Evolutionary conservation across 371 early-diverging fungal genomes (phyloP).

Genomic region (Chytridium lagenaria): DNA sequence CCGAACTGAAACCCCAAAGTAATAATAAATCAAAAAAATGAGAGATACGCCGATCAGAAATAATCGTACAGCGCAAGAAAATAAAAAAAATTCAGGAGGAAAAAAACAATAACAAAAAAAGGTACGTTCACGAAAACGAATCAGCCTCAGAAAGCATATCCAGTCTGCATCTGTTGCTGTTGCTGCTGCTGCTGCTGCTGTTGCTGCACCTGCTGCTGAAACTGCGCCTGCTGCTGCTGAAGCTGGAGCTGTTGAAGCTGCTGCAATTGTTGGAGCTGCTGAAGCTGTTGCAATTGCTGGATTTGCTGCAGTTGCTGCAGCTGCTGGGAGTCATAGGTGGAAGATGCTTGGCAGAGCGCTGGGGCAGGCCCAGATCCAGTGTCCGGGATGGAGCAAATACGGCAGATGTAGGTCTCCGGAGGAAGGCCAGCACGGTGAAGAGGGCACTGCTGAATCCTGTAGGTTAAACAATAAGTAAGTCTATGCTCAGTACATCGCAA

Average conservation of each 20-base stretch:
- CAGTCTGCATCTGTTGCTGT: neutral
- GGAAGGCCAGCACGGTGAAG: slow-evolving; percentile 16
- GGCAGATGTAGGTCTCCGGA: slow-evolving; percentile 22
- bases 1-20: too few species aligned
- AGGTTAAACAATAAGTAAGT: neutral
- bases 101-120: too few species aligned
- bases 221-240: neutral
- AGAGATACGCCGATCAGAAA: too few species aligned
- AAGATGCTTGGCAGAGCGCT: neutral
- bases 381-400: slow-evolving; percentile 18
- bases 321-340: neutral
- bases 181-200: neutral
- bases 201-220: neutral
- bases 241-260: slow-evolving; percentile 1
- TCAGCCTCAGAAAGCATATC: neutral
- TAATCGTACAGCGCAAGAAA: too few species aligned
- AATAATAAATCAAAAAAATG: too few species aligned
- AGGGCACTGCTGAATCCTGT: slow-evolving; percentile 15
- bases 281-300: neutral
- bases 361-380: slow-evolving; percentile 25
- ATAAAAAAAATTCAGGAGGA: too few species aligned
- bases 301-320: slow-evolving; percentile 3
- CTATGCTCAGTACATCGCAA: neutral
- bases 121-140: too few species aligned
- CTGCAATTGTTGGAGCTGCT: neutral